Evolutionary conservation across 2,329 filamentous ascomycete species (phyloP), one percentile per base, ranked within the genome.

Genomic region (Fusarium cyanostomum): DNA sequence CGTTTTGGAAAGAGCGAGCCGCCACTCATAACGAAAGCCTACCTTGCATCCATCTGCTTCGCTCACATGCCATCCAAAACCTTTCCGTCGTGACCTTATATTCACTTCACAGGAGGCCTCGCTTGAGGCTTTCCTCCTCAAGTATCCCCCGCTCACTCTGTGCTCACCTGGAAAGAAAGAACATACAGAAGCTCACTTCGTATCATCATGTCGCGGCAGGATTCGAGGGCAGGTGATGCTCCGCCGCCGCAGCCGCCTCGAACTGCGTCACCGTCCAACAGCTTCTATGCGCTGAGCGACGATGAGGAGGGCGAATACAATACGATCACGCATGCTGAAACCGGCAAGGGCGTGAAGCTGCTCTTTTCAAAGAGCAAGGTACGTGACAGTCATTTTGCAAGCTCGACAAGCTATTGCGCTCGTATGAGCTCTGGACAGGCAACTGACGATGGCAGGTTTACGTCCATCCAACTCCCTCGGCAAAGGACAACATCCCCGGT

Each of bases 311-410:
- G 90, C 68, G 95, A 92, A 39, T 99, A 99, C 80, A 92, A 96
- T 75, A 98, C 93, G 15, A 92, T 99, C 72, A 90, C 92, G 5
- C 92, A 96, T 73, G 86, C 87, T 5, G 86, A 86, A 67, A 88
- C 87, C 3, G 90, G 91, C 1, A 87, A 87, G 66, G 95, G 94
- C 2, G 95, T 99, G 41, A 99, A 98, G 79, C 82, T 99, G 28
- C 82, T 99, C 12, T 97, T 91, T 72, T 94, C 93, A 16, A 99
- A 99, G 81, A 97, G 93, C 89, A 99, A 98, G 84, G 91, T 92
- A 71, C 42, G 81, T 72, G 43, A 7, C n/a, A 11, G 35, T 9
- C 6, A 42, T 39, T 8, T 38, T 26, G 26, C n/a, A 13, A 33
- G 30, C 50, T 43, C 27, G 9, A 26, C 49, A 12, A 54, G 39